Conservation (phyloP, 805 yeast species). For the Ogataea methanolica region DNA sequence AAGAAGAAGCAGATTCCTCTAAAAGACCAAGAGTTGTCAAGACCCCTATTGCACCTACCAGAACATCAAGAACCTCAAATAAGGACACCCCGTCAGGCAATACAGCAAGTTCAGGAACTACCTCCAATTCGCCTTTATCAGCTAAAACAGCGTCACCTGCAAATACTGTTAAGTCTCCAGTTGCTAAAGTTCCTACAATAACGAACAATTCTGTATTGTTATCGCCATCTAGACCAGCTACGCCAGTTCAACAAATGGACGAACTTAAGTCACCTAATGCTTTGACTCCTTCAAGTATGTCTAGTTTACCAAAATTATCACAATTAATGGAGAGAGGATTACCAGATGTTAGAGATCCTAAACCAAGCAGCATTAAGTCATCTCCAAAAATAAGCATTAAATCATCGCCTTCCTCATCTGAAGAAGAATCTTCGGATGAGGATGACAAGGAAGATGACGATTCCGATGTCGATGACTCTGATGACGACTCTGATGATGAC, state of each 20-base stretch:
- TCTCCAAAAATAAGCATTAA: background rate
- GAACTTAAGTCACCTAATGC: background rate
- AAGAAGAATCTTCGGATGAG: slow-evolving; percentile 1
- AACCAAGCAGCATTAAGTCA: background rate
- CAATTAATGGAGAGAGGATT: slow-evolving; percentile 62
- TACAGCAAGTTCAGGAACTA: background rate
- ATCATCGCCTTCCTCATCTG: background rate
- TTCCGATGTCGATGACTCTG: slow-evolving; percentile 17
- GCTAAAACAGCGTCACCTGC: background rate
- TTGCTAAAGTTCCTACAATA: background rate
- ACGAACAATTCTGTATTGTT: background rate
- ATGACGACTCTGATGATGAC: slow-evolving; percentile 23
- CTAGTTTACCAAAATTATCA: slow-evolving; percentile 41
- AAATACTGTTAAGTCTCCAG: background rate
- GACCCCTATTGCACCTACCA: slow-evolving; percentile 31
- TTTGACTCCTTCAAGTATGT: background rate
- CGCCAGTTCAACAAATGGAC: background rate
- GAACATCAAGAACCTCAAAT: background rate
- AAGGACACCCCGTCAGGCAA: background rate
- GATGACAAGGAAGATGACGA: slow-evolving; percentile 1
- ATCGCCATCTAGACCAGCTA: background rate
- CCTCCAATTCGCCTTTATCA: background rate
- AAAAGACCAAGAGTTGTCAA: slow-evolving; percentile 40
- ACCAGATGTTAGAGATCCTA: slow-evolving; percentile 56
- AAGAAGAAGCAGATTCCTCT: slow-evolving; percentile 18